Conservation (phyloP, 2,329 filamentous ascomycete genomes). For the Clarireedia hainanense region DNA sequence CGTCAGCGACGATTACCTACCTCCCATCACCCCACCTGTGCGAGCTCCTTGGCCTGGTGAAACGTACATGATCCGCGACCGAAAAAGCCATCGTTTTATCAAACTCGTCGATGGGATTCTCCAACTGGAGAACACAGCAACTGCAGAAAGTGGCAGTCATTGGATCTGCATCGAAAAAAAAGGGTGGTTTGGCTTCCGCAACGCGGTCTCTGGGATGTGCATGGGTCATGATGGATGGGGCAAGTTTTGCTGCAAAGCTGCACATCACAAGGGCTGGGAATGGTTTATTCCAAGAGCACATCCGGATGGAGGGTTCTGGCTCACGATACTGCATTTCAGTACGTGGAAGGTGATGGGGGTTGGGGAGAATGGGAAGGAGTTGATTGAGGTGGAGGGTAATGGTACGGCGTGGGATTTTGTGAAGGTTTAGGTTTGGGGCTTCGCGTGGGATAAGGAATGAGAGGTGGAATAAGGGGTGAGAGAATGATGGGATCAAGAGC, state of each 20-base stretch:
- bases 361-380: neutral
- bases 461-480: too few relatives aligned
- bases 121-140: neutral
- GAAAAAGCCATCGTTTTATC: neutral
- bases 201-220: neutral
- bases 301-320: neutral
- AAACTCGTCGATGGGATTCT: neutral
- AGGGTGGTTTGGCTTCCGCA: neutral
- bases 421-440: neutral
- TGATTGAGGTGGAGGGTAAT: neutral
- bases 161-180: neutral
- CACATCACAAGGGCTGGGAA: neutral
- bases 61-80: neutral
- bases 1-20: neutral
- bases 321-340: neutral
- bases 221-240: neutral
- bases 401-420: neutral
- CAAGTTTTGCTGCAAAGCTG: neutral
- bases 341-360: neutral
- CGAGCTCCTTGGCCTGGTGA: neutral
- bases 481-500: too few relatives aligned
- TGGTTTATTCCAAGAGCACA: neutral
- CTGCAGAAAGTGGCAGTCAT: neutral
- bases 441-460: too few relatives aligned
- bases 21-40: neutral